Base-by-base conservation (phyloP, 306 rosid genomes). In the Biancaea sappan region DNA sequence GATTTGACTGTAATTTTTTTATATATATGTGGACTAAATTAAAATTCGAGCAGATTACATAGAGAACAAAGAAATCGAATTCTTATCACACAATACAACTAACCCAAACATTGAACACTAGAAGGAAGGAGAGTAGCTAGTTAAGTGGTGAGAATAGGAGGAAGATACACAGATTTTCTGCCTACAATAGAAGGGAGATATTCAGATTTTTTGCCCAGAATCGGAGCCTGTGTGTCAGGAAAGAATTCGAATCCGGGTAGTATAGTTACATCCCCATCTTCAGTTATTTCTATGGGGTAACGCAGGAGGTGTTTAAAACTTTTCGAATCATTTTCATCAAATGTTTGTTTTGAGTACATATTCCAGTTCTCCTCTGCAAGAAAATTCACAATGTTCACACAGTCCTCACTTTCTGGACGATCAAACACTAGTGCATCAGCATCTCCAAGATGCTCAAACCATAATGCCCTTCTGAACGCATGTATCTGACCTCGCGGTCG, bases 361-460 rank as follows among this genome's bases (percentile, higher is more conserved):
- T 73, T 37, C 88, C 83, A 84, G 24, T 84, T 73, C 0, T 0
- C 6, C 6, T 84, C 32, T 4, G 76, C 83, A 26, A 63, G 21
- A 1, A 0, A 6, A 24, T 80, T 80, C 72, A 84, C 72, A 16
- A 47, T 8, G 3, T 0, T 12, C 32, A 84, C 72, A 41, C 87
- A 84, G 0, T 47, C 64, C 11, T 32, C 7, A 25, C 77, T 66
- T 32, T 77, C 83, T 21, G 88, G 80, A 0, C 47, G 2, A 6
- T 77, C 72, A 0, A 84, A 80, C 1, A 7, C 8, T 4, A 1
- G 11, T 0, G 19, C 15, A 13, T 72, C 58, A 1, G 22, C 2
- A 51, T 52, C 29, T 14, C 82, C 85, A 46, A 88, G 75, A 54
- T 94, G 93, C 54, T 94, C 96, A 43, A 25, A 34, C 99, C 96